Percentiles rank a stretch among this genome's conserved stretches.
Conservation (phyloP, 2,329 filamentous ascomycete genomes). For the Pseudogymnoascus sp. region DNA sequence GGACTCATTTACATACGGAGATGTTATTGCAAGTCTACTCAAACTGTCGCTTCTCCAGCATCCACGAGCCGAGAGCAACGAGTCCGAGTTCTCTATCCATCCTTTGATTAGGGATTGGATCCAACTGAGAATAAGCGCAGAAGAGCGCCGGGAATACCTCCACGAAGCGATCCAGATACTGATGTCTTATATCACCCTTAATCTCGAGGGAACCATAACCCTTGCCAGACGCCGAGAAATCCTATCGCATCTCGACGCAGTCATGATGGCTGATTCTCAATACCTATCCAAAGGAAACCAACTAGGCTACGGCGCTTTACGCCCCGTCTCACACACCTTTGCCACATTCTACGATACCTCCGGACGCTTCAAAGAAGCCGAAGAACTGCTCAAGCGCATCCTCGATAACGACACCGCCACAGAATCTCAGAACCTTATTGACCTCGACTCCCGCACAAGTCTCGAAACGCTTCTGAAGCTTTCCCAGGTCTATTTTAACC, state of each 20-base stretch:
- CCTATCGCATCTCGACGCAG: background rate
- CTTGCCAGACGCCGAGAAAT: background rate
- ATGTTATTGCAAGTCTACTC: conserved; percentile 14
- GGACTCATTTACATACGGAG: conserved; percentile 19
- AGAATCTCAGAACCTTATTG: conserved; percentile 10
- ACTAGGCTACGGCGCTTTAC: background rate
- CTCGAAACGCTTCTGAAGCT: background rate
- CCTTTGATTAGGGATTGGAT: conserved; percentile 22
- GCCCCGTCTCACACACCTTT: background rate
- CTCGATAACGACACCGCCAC: conserved; percentile 1
- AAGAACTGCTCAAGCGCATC: background rate
- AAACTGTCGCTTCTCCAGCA: conserved; percentile 21
- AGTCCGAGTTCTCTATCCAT: conserved; percentile 19
- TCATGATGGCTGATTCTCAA: background rate
- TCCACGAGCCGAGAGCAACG: conserved; percentile 1
- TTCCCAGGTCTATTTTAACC: background rate
- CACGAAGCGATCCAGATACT: background rate
- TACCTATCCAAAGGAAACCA: background rate
- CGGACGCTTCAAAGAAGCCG: background rate
- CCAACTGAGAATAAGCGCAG: conserved; percentile 13
- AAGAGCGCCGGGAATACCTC: conserved; percentile 11
- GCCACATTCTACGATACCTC: background rate
- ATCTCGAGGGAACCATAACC: background rate
- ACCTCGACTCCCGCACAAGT: conserved; percentile 1
- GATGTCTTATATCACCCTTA: background rate